Evolutionary conservation across 257 asterid species (phyloP), one percentile per base, ranked within the genome.

Genomic region (Solanum chaucha): DNA sequence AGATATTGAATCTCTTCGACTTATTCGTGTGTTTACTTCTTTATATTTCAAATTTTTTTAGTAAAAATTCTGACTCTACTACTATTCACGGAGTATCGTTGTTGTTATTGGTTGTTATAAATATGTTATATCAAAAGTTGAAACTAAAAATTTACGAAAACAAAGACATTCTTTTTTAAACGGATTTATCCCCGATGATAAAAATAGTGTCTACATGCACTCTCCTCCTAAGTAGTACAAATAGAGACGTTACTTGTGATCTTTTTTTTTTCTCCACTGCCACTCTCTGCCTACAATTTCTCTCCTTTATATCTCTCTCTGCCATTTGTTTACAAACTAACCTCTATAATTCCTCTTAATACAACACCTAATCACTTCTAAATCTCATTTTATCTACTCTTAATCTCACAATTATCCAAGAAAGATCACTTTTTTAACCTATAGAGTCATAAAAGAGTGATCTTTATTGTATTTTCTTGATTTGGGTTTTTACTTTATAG

Each of bases 301-400:
- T 32, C 87, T 28, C 67, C 84, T 41, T 80, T 28, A 17, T 80
- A 15, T 48, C 65, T 46, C 83, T 85, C 91, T 46, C 61, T 81
- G 11, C 11, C 88, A 81, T 22, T 59, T 30, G 58, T 28, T 84
- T 35, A 20, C 61, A 75, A 89, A 87, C 91, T 59, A 87, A 89
- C 89, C 72, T 80, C 88, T 88, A 87, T 87, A 89, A 70, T 40
- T 38, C 85, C 86, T 84, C 89, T 80, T 55, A 34, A 64, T 19
- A 70, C 28, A 40, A 44, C 41, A 85, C 64, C 91, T 85, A 87
- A 24, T 64, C 77, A 11, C 41, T 19, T 30, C 10, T 35, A 86
- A 61, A 40, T 70, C 34, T 1, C 78, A 64, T 35, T 80, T 67
- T 70, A 78, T 81, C 82, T 8, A 64, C 86, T 35, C 74, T 46